Evolutionary conservation across 495 filamentous ascomycete genomes (phyloP).

Genomic region (Platismatia glauca): DNA sequence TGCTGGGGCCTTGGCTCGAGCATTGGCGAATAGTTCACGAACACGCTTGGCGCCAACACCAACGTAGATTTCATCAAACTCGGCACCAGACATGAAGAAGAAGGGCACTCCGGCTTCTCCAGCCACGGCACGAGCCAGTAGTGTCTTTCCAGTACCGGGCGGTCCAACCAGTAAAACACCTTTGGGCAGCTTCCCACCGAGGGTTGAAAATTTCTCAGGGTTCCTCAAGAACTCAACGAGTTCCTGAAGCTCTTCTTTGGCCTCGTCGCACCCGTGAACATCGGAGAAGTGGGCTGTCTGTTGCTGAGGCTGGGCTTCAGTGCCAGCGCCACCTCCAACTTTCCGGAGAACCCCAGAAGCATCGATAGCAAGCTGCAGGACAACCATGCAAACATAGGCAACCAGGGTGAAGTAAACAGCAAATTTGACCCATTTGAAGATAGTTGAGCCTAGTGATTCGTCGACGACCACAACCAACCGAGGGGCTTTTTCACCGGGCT

Average conservation of each 20-base stretch:
- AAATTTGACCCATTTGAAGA: constrained; percentile 91
- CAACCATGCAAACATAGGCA: constrained; percentile 61
- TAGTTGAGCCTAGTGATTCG: constrained; percentile 63
- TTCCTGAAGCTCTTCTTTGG: constrained; percentile 95
- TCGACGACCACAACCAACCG: constrained; percentile 96
- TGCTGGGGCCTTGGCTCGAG: constrained; percentile 80
- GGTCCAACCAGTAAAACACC: constrained; percentile 92
- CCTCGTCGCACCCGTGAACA: constrained; percentile 95
- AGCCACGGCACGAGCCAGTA: constrained; percentile 90
- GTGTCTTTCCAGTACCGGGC: constrained; percentile 96
- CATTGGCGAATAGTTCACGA: constrained; percentile 83
- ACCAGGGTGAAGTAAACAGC: constrained; percentile 65
- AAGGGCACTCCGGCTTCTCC: constrained; percentile 96
- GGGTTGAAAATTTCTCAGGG: constrained; percentile 79
- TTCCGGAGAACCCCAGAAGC: constrained; percentile 67
- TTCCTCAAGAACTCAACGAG: constrained; percentile 92
- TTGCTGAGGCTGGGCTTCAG: constrained; percentile 80
- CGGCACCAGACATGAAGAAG: constrained; percentile 99
- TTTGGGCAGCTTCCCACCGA: constrained; percentile 94
- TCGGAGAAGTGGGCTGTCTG: constrained; percentile 88
- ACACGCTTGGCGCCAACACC: constrained; percentile 97
- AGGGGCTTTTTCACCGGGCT: constrained; percentile 60
- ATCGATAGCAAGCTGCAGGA: constrained; percentile 74
- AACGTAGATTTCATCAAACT: constrained; percentile 98
- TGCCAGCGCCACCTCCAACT: constrained; percentile 56